Conservation (phyloP, 176 grass and related monocot species). For the Hordeum marinum region DNA sequence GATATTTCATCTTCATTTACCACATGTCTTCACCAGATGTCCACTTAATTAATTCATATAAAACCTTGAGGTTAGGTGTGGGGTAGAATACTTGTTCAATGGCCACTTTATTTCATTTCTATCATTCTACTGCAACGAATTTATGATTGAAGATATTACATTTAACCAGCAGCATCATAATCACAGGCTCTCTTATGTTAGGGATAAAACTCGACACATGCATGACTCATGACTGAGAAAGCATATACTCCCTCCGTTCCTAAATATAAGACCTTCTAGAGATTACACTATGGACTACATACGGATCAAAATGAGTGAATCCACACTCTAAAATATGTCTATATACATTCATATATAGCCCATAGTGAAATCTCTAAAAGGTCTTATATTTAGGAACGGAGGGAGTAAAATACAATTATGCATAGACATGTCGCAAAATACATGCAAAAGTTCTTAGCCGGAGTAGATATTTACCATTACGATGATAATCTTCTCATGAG, state of each 20-base stretch:
- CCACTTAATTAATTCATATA: slow-evolving; percentile 13
- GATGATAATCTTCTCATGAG: background rate
- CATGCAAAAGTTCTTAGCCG: background rate
- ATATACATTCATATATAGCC: no score
- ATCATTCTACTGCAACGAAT: background rate
- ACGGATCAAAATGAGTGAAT: no score
- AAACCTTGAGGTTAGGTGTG: background rate
- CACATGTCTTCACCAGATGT: background rate
- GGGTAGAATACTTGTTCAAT: background rate
- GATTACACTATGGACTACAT: no score
- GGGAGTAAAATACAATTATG: background rate
- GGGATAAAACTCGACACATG: background rate
- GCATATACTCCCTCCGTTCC: no score
- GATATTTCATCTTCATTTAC: background rate
- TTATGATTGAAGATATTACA: background rate
- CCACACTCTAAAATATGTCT: no score
- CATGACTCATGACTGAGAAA: background rate
- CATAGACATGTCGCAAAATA: background rate
- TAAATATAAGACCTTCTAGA: no score
- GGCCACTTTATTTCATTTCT: background rate
- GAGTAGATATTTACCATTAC: background rate
- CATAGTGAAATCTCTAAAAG: no score
- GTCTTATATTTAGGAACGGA: no score
- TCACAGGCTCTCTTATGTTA: background rate
- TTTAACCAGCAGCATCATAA: background rate